Evolutionary conservation across 2,329 filamentous ascomycete species (phyloP), one percentile per base, ranked within the genome.

Genomic region (Neonectria sp.): DNA sequence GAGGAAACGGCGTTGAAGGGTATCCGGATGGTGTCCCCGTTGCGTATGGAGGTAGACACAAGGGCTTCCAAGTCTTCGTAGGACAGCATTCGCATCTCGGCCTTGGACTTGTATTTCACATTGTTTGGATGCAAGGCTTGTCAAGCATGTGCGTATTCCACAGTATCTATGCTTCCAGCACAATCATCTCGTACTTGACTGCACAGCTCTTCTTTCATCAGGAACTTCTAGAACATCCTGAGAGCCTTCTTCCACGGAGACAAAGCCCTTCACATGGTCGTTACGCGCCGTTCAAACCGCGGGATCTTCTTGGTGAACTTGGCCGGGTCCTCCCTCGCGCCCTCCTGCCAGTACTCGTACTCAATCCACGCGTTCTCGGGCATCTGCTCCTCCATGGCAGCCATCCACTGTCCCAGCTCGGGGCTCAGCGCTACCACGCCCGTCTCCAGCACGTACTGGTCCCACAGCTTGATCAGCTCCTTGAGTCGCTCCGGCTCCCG

Each of bases 301-400:
- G 72, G 72, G 13, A 73, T 63, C 21, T 62, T 43, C 66, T 55
- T 70, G 0, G 67, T 73, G 40, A 73, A 87, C 73, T 81, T 84
- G 55, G 80, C 76, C 5, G 83, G 83, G 21, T 84, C 80, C 52
- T 87, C 84, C 24, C 79, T 73, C 1, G 81, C 80, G 2, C 80
- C 79, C 4, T 81, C 76, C 53, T 82, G 80, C 88, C 88, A 91
- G 70, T 90, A 91, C 77, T 90, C 88, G 76, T 89, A 90, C 79
- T 91, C 88, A 79, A 91, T 90, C 89, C 88, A 90, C 7, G 85
- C 87, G 73, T 90, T 89, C 76, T 91, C 88, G 0, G 86, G 86
- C 89, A 91, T 91, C 82, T 91, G 88, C 66, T 86, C 88, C 77
- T 91, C 89, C 72, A 86, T 89, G 0, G 88, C 88, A 63, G 86